Percentiles rank a stretch among this genome's conserved stretches.
phyloP scores from a whole-genome alignment of 495 filamentous ascomycete species.

The Cudoniella acicularis region DNA sequence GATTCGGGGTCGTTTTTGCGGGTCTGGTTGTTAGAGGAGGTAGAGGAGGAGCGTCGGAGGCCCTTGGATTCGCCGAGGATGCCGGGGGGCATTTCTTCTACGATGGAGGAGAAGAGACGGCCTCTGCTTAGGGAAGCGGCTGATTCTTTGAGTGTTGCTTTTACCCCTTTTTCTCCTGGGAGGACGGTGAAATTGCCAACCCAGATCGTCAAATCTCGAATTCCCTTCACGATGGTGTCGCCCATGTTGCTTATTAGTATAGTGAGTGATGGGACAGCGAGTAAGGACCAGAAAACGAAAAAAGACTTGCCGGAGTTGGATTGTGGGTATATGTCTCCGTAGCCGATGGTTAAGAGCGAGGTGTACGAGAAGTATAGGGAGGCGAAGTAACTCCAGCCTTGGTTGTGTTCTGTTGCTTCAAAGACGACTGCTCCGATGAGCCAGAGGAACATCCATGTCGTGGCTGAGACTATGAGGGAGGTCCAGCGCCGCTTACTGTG shows the following conservation, averaged over 20 bases:
- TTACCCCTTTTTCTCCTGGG: constrained; percentile 59
- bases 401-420: constrained; percentile 35
- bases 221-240: constrained; percentile 67
- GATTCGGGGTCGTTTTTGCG: constrained; percentile 22
- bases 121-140: constrained; percentile 7
- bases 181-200: constrained; percentile 73
- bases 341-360: constrained; percentile 79
- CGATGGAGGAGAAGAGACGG: background rate
- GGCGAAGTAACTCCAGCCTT: constrained; percentile 76
- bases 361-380: constrained; percentile 78
- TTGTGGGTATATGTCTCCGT: constrained; percentile 69
- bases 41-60: constrained; percentile 16
- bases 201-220: constrained; percentile 66
- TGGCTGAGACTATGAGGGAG: constrained; percentile 58
- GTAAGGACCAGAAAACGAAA: constrained; percentile 86
- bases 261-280: constrained; percentile 79
- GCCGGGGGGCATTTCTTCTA: constrained; percentile 34
- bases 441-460: constrained; percentile 72
- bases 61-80: constrained; percentile 40
- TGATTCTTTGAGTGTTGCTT: constrained; percentile 26
- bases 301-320: constrained; percentile 73
- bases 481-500: constrained; percentile 63
- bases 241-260: constrained; percentile 82
- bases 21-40: background rate
- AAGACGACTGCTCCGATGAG: constrained; percentile 75